phyloP scores from a whole-genome alignment of 257 asterid genomes.

The Solanum corneliomulleri region DNA sequence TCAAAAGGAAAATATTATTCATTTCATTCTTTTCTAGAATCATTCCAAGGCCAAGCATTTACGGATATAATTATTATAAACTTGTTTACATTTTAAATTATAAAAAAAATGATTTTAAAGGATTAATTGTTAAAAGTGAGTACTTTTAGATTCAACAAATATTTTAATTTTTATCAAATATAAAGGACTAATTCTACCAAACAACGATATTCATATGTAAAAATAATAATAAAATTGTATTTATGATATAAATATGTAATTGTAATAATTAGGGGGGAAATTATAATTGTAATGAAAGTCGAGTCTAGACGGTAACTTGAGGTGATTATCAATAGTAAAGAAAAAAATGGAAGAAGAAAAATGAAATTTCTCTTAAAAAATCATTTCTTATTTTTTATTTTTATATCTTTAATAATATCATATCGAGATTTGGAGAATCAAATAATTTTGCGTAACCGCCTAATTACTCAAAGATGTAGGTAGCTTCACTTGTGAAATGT shows the following conservation, averaged over 20 bases:
- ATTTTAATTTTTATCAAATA: not conserved
- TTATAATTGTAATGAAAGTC: too few species aligned
- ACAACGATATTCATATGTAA: not conserved
- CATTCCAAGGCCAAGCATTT: not conserved
- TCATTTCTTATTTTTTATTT: too few species aligned
- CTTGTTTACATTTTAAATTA: not conserved
- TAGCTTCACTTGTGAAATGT: not conserved
- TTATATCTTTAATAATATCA: too few species aligned
- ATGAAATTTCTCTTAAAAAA: not conserved
- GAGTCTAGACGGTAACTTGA: too few species aligned
- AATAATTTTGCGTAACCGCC: not conserved
- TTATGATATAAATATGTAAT: too few species aligned
- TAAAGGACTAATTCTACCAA: not conserved
- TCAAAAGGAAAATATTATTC: not conserved
- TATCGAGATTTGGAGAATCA: too few species aligned
- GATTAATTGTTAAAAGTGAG: not conserved
- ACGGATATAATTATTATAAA: not conserved
- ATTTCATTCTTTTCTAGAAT: not conserved
- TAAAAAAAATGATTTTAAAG: not conserved
- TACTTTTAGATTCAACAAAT: not conserved
- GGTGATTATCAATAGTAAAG: too few species aligned
- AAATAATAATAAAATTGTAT: too few species aligned
- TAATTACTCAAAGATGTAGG: too few species aligned
- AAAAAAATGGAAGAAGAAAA: not conserved
- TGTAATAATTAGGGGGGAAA: too few species aligned